Conservation (phyloP, 768 basidiomycete species). For the Dictyophora rubrovolvata region DNA sequence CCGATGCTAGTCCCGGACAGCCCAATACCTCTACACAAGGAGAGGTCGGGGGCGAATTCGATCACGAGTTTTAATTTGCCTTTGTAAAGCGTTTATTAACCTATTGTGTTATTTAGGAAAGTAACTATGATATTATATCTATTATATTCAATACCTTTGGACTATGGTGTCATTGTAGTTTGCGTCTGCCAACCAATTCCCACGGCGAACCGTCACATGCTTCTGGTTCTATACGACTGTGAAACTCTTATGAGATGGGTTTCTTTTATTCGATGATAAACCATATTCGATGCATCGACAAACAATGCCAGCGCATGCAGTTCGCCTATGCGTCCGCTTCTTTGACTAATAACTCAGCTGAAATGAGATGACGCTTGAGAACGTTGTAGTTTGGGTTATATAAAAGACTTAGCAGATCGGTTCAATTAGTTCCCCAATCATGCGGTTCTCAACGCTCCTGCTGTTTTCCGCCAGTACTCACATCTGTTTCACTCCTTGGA, state of each 20-base stretch:
- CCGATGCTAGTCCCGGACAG: neutral
- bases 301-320: neutral
- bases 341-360: too few relatives aligned
- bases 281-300: neutral
- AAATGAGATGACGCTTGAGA: neutral
- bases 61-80: conserved; percentile 54
- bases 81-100: neutral
- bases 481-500: neutral
- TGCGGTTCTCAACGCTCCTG: neutral
- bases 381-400: neutral
- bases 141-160: neutral
- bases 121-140: neutral
- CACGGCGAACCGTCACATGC: conserved; percentile 1
- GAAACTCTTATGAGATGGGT: neutral
- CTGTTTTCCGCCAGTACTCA: neutral
- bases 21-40: neutral
- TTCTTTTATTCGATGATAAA: neutral
- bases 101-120: neutral
- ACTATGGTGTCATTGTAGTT: neutral
- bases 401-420: neutral
- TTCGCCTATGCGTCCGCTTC: too few relatives aligned
- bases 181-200: neutral
- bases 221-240: neutral
- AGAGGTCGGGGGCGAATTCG: conserved; percentile 40
- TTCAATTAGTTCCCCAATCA: neutral